Percentiles rank a stretch among this genome's conserved stretches.
Evolutionary conservation across 177 flowering plant genomes (phyloP).

Genomic region (Vitis hybrid): DNA sequence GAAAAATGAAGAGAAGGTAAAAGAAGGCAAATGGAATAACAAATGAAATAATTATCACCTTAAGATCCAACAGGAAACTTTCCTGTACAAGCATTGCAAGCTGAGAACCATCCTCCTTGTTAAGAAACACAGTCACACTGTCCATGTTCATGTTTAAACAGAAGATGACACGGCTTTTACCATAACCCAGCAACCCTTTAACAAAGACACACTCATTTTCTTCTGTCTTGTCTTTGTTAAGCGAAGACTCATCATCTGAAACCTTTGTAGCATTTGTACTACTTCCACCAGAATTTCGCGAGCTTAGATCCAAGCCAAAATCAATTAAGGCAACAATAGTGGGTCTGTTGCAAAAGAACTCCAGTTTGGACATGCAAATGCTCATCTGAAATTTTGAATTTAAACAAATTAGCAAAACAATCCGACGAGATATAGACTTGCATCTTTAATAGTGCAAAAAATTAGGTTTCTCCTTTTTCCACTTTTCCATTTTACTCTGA

Average conservation of each 20-base stretch:
- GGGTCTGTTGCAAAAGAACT: constrained; percentile 91
- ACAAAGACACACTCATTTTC: constrained; percentile 56
- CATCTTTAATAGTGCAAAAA: not conserved
- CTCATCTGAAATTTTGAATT: constrained; percentile 65
- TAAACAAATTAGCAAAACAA: constrained; percentile 8
- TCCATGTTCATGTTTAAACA: constrained; percentile 79
- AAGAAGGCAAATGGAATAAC: not conserved
- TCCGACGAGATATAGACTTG: not conserved
- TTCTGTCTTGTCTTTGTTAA: constrained; percentile 45
- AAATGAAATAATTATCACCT: constrained; percentile 40
- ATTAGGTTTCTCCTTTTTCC: not conserved
- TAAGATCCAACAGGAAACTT: constrained; percentile 78
- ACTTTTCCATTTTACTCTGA: not conserved
- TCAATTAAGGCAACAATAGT: constrained; percentile 90
- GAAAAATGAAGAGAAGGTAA: not conserved
- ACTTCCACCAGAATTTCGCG: constrained; percentile 24
- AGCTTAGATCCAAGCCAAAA: constrained; percentile 78
- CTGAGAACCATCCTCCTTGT: constrained; percentile 94
- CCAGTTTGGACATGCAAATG: constrained; percentile 88
- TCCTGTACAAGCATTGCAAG: constrained; percentile 97
- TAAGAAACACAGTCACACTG: constrained; percentile 82
- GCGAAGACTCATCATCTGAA: constrained; percentile 28
- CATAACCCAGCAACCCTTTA: constrained; percentile 89
- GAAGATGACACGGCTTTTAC: constrained; percentile 90
- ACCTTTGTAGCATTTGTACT: constrained; percentile 7